Conservation (phyloP, 768 basidiomycete genomes). For the Leccinellum luteum region DNA sequence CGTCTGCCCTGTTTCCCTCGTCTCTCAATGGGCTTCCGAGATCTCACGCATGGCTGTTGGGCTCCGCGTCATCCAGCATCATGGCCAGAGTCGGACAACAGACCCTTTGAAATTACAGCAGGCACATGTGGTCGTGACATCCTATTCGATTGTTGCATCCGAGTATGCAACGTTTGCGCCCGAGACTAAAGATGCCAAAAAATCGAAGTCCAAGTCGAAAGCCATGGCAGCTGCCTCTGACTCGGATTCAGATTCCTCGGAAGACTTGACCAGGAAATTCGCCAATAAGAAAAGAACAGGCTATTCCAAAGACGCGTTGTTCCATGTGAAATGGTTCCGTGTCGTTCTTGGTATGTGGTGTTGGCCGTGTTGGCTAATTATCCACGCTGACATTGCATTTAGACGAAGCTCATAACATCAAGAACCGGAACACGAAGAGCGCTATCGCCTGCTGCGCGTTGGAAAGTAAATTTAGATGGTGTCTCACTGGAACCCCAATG, state of each 20-base stretch:
- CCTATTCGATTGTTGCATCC: conserved; percentile 80
- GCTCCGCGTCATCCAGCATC: conserved; percentile 77
- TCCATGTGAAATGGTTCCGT: conserved; percentile 77
- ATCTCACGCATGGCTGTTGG: conserved; percentile 66
- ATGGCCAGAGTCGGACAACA: conserved; percentile 71
- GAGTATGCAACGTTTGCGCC: conserved; percentile 62
- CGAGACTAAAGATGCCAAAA: conserved; percentile 52
- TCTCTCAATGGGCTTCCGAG: conserved; percentile 90
- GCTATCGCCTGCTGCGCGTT: conserved; percentile 77
- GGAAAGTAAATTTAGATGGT: conserved; percentile 82
- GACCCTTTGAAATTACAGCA: conserved; percentile 53
- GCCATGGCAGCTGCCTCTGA: conserved; percentile 26
- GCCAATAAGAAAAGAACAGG: conserved; percentile 42
- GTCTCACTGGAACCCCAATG: conserved; percentile 83
- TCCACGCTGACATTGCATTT: not conserved
- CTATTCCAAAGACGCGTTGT: conserved; percentile 64
- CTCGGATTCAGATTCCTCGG: conserved; percentile 37
- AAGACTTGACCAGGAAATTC: conserved; percentile 37
- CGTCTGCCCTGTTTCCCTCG: conserved; percentile 81
- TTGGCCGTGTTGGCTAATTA: not conserved
- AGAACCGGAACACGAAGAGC: conserved; percentile 77
- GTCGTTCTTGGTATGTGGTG: conserved; percentile 70
- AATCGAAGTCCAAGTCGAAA: conserved; percentile 36
- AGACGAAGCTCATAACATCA: conserved; percentile 96
- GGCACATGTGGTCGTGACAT: conserved; percentile 79